phyloP scores from a whole-genome alignment of 2,329 filamentous ascomycete genomes.

The Stagonosporopsis rhizophila region DNA sequence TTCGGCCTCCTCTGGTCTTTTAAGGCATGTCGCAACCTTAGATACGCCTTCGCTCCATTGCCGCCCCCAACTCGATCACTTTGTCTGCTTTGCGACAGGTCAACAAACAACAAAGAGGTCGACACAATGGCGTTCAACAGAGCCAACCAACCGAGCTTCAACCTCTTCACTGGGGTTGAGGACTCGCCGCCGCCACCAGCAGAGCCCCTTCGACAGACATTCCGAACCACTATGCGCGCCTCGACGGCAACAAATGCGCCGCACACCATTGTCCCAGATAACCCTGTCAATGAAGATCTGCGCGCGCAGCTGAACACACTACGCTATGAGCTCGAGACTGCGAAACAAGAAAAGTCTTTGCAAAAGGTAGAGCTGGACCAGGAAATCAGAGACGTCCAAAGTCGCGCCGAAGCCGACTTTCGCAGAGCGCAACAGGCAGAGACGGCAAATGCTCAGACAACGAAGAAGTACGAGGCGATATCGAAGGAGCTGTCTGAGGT shows the following conservation, averaged over 20 bases:
- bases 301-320: constrained; percentile 89
- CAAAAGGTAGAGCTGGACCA: constrained; percentile 78
- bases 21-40: constrained; percentile 6
- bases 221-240: constrained; percentile 50
- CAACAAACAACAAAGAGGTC: constrained; percentile 28
- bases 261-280: constrained; percentile 48
- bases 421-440: constrained; percentile 69
- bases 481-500: constrained; percentile 62
- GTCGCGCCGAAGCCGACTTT: constrained; percentile 85
- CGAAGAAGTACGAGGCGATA: constrained; percentile 62
- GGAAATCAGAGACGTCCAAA: constrained; percentile 80
- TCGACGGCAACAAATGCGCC: constrained; percentile 53
- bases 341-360: constrained; percentile 88
- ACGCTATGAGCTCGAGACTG: constrained; percentile 84
- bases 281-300: constrained; percentile 72
- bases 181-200: constrained; percentile 44
- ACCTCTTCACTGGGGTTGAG: constrained; percentile 56
- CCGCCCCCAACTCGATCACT: neutral
- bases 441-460: constrained; percentile 57
- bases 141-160: constrained; percentile 55
- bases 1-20: neutral
- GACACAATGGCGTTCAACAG: constrained; percentile 39
- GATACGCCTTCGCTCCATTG: neutral
- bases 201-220: constrained; percentile 53
- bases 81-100: constrained; percentile 6